Base-by-base conservation (phyloP, 2,329 filamentous ascomycete species). In the Trichoderma koningiopsis region DNA sequence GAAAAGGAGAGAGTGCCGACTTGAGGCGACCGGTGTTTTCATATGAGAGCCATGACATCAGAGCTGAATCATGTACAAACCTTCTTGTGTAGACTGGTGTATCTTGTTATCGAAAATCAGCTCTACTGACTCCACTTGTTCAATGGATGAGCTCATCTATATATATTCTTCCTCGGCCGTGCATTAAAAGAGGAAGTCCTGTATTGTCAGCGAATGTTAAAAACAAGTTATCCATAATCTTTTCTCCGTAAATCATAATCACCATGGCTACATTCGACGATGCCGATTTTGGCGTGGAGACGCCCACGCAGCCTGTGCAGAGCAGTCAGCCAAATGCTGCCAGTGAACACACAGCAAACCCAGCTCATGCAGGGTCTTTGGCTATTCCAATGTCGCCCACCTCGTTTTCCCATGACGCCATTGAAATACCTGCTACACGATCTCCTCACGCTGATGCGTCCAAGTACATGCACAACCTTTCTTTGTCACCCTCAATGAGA, bases 31-130 rank as follows among this genome's bases (percentile, higher is more conserved):
- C 55, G 37, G 33, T 35, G 63, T 49, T 58, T 58, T 58, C 62
- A 24, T 47, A 43, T 33, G 53, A 35, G n/a, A 27, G 53, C 29
- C 19, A 66, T 66, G 63, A 66, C 63, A 66, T 66, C 63, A 66
- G 63, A 56, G 37, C 63, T 66, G 63, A 66, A 66, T 66, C 63
- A 66, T 58, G 63, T 27, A 24, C 53, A 66, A 66, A 58, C 63
- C 37, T 66, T 66, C 63, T 43, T 58, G 33, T 47, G 19, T 6
- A 31, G 40, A 37, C 29, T 27, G 27, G 14, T 37, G 19, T 47
- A n/a, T 66, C 37, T n/a, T 35, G n/a, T 33, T 19, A 57, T 35
- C 11, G 40, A 58, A 66, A 47, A 64, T 40, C 40, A 56, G 53
- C 63, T 66, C 53, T 33, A 19, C 13, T 22, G 53, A 29, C 53